Evolutionary conservation across 345 rosid genomes (phyloP), one percentile per base, ranked within the genome.

Genomic region (Ceriops tagal): DNA sequence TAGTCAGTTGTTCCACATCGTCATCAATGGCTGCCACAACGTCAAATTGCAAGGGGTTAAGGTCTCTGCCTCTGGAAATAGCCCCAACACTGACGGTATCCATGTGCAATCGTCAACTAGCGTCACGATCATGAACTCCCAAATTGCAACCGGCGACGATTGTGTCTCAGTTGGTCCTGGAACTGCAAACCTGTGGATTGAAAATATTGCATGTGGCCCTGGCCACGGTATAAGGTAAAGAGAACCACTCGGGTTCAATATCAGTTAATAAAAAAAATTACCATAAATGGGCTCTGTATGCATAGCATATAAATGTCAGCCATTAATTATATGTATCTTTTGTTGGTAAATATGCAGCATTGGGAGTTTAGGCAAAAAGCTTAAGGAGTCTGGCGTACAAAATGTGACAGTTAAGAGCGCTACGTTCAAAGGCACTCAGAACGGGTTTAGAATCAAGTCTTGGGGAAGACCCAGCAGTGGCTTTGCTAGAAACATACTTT

Each of bases 381-480:
- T 11, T 58, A 60, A 83, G 1, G 89, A 87, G 67, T 58, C 75
- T n/a, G 96, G 96, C 1, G 90, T 89, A 7, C 72, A 60, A 72
- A 85, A 87, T 46, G 82, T 87, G 53, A 82, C 87, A 0, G 85
- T 83, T 3, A 79, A 56, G 24, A 80, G 56, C 4, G 74, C 85
- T 10, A 60, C 62, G 16, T 89, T 89, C 20, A 19, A 49, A 20
- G 69, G 73, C 30, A 77, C 92, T 1, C 73, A 73, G 64, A 89
- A 84, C 71, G 96, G 96, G 3, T 1, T 89, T 19, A 78, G 90
- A 59, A 85, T 89, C 52, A 87, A 87, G 52, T 84, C 90, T 13
- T 89, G 96, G 92, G 90, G 87, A 5, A 85, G 84, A 35, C 77
- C 81, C 1, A 89, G 96, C 69, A 83, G 46, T 2, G 90, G 95